Conservation (phyloP, 495 filamentous ascomycete genomes). For the Aspergillus panamensis region DNA sequence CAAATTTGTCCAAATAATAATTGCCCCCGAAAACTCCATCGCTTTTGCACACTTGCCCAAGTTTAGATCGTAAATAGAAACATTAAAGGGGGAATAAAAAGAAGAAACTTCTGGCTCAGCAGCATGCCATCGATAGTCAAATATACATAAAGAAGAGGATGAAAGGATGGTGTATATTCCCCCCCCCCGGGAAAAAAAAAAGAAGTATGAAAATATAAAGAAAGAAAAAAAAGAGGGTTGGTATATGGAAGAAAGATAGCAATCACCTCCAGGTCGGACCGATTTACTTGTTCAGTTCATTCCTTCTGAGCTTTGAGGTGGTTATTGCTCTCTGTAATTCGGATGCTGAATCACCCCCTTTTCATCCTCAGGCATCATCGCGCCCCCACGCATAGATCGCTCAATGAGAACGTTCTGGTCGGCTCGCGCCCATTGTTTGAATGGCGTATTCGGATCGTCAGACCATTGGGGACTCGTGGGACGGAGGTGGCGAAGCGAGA, state of each 20-base stretch:
- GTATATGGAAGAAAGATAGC: too few relatives aligned
- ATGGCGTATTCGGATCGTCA: conserved; percentile 38
- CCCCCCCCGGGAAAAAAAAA: too few relatives aligned
- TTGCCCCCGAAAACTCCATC: background rate
- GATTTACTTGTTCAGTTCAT: too few relatives aligned
- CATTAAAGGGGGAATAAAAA: background rate
- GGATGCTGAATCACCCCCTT: conserved; percentile 34
- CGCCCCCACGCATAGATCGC: conserved; percentile 29
- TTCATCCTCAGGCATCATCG: conserved; percentile 29
- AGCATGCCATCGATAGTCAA: background rate
- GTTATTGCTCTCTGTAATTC: conserved; percentile 8
- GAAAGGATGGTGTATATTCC: background rate
- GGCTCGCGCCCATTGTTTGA: conserved; percentile 42
- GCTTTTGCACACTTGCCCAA: too few relatives aligned
- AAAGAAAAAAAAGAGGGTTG: too few relatives aligned
- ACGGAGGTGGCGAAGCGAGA: conserved; percentile 30
- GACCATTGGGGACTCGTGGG: conserved; percentile 30
- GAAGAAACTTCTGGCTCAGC: too few relatives aligned
- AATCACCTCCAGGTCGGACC: too few relatives aligned
- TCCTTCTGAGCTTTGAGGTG: background rate
- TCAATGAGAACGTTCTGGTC: conserved; percentile 34
- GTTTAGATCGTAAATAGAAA: background rate
- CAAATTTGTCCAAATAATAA: background rate
- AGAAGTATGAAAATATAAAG: too few relatives aligned
- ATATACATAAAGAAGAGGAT: background rate